Evolutionary conservation across 208 protist genomes (phyloP), one percentile per base, ranked within the genome.

Genomic region (Leishmania guyanensis): DNA sequence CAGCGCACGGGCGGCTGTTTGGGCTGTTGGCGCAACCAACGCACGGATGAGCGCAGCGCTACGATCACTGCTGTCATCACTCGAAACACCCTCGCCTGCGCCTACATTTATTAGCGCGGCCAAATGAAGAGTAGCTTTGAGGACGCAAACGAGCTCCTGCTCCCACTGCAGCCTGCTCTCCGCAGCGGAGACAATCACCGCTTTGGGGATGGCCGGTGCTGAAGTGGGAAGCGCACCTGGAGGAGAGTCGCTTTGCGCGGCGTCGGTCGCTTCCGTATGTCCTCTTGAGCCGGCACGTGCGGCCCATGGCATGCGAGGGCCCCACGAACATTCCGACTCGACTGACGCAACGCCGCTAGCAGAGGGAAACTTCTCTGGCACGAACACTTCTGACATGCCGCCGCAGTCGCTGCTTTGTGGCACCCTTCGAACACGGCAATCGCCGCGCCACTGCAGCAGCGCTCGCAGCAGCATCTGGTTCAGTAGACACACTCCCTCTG

Each of bases 1-100:
- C 71, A 94, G 78, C 26, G 84, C 88, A 2, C 87, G 75, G 56
- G 86, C 77, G 10, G 83, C 84, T 1, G 89, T 79, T 65, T 91
- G 85, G 51, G 82, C 36, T 36, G 82, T 82, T 48, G 79, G 58
- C 17, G 48, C 17, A 9, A 88, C 46, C 50, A 85, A 6, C 4
- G 46, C 69, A 56, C 54, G 20, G n/a, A 69, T 46, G 43, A 79
- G 46, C 26, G 65, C 56, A 9, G 22, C 62, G n/a, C 73, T n/a
- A n/a, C 36, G 22, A 16, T 17, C 33, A 20, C n/a, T 75, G 43
- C 33, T 46, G 22, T 62, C 74, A 17, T 50, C n/a, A 46, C 60
- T 26, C 22, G n/a, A 5, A 26, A 60, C 66, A 54, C 33, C 48
- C 22, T 64, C 46, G 16, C 43, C 62, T 6, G 50, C 75, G 46